phyloP scores from a whole-genome alignment of 2,329 filamentous ascomycete genomes.

The Rhynchosporium agropyri region DNA sequence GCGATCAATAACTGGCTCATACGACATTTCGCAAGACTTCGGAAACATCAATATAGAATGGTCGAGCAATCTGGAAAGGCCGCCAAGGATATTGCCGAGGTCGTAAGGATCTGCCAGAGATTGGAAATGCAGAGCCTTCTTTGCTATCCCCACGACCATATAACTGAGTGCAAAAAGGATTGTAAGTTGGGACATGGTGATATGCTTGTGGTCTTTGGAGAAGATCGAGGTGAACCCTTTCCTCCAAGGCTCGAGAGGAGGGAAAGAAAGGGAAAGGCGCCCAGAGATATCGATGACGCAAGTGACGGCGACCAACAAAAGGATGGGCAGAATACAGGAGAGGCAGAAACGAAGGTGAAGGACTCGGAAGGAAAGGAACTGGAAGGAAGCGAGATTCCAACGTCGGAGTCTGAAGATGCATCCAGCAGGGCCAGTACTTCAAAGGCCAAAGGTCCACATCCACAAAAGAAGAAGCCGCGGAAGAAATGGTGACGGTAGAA shows the following conservation, averaged over 20 bases:
- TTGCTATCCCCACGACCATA: conserved; percentile 1
- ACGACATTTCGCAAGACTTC: not conserved
- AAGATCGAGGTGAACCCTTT: not conserved
- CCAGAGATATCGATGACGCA: no score
- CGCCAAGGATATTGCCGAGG: not conserved
- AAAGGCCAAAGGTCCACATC: not conserved
- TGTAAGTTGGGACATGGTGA: not conserved
- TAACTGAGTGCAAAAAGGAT: not conserved
- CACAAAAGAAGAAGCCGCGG: conserved; percentile 1
- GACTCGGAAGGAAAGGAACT: not conserved
- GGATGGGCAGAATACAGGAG: not conserved
- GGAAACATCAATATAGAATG: not conserved
- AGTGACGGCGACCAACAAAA: no score
- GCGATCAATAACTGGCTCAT: not conserved
- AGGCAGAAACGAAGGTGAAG: not conserved
- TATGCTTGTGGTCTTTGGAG: not conserved
- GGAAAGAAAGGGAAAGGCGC: not conserved
- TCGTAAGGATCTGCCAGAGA: not conserved
- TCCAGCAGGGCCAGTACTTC: not conserved
- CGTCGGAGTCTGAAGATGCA: not conserved
- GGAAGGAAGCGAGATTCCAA: not conserved
- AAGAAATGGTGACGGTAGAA: not conserved
- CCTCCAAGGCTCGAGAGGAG: not conserved
- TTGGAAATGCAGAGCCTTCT: conserved; percentile 10
- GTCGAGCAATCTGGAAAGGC: not conserved